Evolutionary conservation across 2,329 filamentous ascomycete species (phyloP), one percentile per base, ranked within the genome.

Genomic region (Arthroderma sp.): DNA sequence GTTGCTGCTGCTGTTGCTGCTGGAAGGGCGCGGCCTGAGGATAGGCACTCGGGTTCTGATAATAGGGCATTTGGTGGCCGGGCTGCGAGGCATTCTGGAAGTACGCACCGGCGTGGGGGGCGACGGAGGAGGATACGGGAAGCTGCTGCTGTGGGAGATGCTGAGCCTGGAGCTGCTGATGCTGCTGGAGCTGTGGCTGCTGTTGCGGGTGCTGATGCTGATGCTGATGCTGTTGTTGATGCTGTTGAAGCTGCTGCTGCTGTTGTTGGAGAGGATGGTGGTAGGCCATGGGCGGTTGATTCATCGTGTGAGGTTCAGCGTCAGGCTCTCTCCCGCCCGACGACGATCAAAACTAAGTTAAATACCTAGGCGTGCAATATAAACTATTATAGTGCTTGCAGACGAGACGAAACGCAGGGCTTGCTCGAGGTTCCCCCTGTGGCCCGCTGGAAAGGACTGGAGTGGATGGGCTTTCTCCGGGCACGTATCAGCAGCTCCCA

Each of bases 241-340:
- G 44, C 5, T 8, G 15, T 2, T 51, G 44, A 11, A 33, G 44
- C 25, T 51, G 58, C 13, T 56, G 54, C 33, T 56, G 54, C 54
- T 57, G 53, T 9, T 58, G 63, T 61, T 58, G 64, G 23, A 44
- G 35, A n/a, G 56, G 57, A 47, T 55, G 56, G 38, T 60, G 67
- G 49, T 71, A 62, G 2, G 56, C 52, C 15, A 54, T 56, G 37
- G 59, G 59, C 38, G 59, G 59, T 44, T 61, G 61, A 33, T 62
- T 62, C 58, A 61, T 62, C 17, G 38, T 56, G 33, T 37, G 5
- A n/a, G 9, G 25, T 31, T 17, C 11, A 52, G 25, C 13, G 11
- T 53, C 41, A 21, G 11, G 19, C 41, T 23, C 28, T 7, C 4
- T 31, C 28, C 28, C 4, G n/a, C n/a, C 28, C 28, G 28, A 31